Conservation (phyloP, 2,329 filamentous ascomycete species). For the Delphinella strobiligena region DNA sequence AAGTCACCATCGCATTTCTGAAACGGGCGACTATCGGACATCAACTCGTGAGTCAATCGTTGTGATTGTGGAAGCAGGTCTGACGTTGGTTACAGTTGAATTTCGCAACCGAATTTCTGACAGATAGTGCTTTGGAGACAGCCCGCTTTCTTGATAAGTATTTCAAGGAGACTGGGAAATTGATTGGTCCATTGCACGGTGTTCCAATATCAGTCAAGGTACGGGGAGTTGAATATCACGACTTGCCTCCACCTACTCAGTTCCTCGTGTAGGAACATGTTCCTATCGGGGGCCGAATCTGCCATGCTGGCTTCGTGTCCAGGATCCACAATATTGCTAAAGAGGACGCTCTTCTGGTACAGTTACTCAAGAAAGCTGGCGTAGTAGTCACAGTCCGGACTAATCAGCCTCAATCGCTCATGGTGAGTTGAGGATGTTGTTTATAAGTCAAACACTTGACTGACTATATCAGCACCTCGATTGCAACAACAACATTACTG, state of each 20-base stretch:
- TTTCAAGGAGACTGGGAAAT: constrained; percentile 22
- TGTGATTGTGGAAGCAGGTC: not conserved
- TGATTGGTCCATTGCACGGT: constrained; percentile 23
- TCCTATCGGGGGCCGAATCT: constrained; percentile 10
- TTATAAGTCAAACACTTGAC: too few species aligned
- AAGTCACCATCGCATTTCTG: constrained; percentile 41
- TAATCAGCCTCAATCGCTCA: constrained; percentile 42
- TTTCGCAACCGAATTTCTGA: constrained; percentile 33
- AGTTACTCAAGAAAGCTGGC: constrained; percentile 38
- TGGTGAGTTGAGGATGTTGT: too few species aligned
- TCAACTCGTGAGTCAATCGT: constrained; percentile 30
- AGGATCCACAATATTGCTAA: constrained; percentile 39
- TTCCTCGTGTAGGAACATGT: constrained; percentile 12
- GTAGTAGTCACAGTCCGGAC: constrained; percentile 41
- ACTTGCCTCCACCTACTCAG: too few species aligned
- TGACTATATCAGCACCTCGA: constrained; percentile 30
- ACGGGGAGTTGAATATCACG: not conserved
- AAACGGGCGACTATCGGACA: constrained; percentile 43
- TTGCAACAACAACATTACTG: constrained; percentile 39
- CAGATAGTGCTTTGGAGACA: constrained; percentile 24
- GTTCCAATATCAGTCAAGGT: constrained; percentile 12
- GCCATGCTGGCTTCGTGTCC: constrained; percentile 25
- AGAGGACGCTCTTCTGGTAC: constrained; percentile 37
- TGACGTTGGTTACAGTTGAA: constrained; percentile 16
- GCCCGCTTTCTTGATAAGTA: constrained; percentile 31